Base-by-base conservation (phyloP, 768 basidiomycete species). In the Suillus alpinus region DNA sequence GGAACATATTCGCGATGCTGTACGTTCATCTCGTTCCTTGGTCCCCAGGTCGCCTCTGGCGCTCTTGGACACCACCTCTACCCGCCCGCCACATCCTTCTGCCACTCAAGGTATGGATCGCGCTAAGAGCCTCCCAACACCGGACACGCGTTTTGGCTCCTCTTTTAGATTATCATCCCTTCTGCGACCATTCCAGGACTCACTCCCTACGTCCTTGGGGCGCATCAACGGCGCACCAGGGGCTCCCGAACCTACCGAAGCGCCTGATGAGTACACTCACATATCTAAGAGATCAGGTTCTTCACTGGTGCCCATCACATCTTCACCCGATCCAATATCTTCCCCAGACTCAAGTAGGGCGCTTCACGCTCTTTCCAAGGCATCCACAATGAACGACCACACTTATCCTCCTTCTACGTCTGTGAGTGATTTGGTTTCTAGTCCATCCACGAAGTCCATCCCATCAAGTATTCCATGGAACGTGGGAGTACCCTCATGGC, bases 321-420 rank as follows among this genome's bases (percentile, higher is more conserved):
- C 69, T n/a, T 57, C 86, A 3, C 69, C 76, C 1, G 66, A 64
- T 34, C 32, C 71, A 9, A 60, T 56, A 39, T 62, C 64, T 31
- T 26, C 64, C 57, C 46, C 67, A 13, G 46, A 36, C 34, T 58
- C 59, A 53, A 61, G 57, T 36, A 60, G 20, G 20, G n/a, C 52
- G 2, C 29, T 49, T 44, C 40, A 32, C 43, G 18, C 23, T 26
- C 59, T 34, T 59, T 16, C 53, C 62, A 49, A 56, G 43, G 73
- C 79, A 49, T 71, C 73, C 67, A 32, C 66, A 69, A 31, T 62
- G 66, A 50, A 63, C n/a, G 81, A 80, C 66, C 90, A 92, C 80
- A 92, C 91, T 72, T 92, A 92, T 79, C 91, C 91, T 61, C 91
- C 91, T 51, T 86, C 88, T 66, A 80, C 83, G 75, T 80, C 81